A percentile compares a stretch with the other conserved stretches of the same genome.
Evolutionary conservation across 176 grass and related monocot species (phyloP).

Genomic region (Carex scoparia): DNA sequence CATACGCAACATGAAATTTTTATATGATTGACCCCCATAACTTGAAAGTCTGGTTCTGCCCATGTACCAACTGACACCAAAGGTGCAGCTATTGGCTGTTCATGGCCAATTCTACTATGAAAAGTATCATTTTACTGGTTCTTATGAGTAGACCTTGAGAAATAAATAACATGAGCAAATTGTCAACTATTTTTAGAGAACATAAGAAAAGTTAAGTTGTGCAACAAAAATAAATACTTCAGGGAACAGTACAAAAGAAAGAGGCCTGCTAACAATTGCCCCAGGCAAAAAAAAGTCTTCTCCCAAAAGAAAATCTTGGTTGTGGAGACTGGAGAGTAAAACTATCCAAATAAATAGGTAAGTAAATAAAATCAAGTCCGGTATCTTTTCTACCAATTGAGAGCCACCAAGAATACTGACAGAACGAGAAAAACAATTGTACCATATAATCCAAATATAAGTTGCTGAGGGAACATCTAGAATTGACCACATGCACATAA

Average conservation of each 20-base stretch:
- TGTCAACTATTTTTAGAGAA: neutral
- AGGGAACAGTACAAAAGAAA: neutral
- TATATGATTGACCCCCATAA: no score
- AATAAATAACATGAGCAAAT: neutral
- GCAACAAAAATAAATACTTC: neutral
- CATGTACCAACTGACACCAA: neutral
- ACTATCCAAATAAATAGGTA: neutral
- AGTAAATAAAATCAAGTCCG: neutral
- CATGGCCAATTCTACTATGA: neutral
- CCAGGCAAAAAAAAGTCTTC: no score
- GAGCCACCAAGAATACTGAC: neutral
- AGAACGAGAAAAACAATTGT: neutral
- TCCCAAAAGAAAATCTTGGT: no score
- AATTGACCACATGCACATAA: neutral
- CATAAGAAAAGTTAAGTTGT: neutral
- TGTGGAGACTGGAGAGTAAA: neutral
- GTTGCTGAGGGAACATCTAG: neutral
- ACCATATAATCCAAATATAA: neutral
- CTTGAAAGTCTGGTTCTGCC: no score
- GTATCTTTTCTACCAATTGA: neutral
- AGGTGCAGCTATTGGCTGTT: neutral
- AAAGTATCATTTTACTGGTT: neutral
- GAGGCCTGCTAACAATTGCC: neutral
- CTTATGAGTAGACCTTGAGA: neutral
- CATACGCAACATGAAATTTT: no score